Evolutionary conservation across 2,329 filamentous ascomycete species (phyloP), one percentile per base, ranked within the genome.

Genomic region (Diaporthe ilicicola): DNA sequence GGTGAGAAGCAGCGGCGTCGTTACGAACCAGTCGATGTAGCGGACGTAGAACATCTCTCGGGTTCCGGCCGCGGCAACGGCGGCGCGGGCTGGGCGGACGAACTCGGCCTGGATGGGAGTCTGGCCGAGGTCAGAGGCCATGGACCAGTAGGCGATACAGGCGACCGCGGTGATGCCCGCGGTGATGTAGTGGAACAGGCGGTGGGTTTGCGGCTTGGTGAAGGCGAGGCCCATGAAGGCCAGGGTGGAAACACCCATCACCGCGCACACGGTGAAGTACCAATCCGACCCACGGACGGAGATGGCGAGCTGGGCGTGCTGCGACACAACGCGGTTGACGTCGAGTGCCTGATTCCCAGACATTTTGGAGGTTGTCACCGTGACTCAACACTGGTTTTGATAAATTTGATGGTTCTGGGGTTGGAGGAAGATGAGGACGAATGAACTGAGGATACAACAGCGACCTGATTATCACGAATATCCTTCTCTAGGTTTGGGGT

Each of bases 41-140:
- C 90, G 84, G 48, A 89, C 89, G 74, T 91, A 92, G 80, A 90
- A 92, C 76, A 92, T 88, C 77, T 91, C 87, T 51, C 91, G 87
- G 61, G 86, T 88, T 1, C 80, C 77, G 7, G 88, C 88, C 2
- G 79, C 73, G 3, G 88, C 84, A 6, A 84, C 82, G 17, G 82
- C 79, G 67, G 82, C 77, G 70, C 72, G 80, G 65, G 84, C n/a
- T 0, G 73, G 82, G 1, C 79, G 80, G 3, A 77, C 72, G 74
- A 87, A 93, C 76, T 93, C 87, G 48, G 90, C 90, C n/a, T 82
- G 76, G 74, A 92, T 90, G 0, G 89, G 87, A 2, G 87, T 86
- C 79, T 88, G 90, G 42, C 90, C 90, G 1, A 92, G 82, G 75
- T 91, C 89, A 12, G 89, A 88, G n/a, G 85, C 90, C 89, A 92